Evolutionary conservation across 176 grass and related monocot genomes (phyloP).

Genomic region (Lolium multiflorum): DNA sequence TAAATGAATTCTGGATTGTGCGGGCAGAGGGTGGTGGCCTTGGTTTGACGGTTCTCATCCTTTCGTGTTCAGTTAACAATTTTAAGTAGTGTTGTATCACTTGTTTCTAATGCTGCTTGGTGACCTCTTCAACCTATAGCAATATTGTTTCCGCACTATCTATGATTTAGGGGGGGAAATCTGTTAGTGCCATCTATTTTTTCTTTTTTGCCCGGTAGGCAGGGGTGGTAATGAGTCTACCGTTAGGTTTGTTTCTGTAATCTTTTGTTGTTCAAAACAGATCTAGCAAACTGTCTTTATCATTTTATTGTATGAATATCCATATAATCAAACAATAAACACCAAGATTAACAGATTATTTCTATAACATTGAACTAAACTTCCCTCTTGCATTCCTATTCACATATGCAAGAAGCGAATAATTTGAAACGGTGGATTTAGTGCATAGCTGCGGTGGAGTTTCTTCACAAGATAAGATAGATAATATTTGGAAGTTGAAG

Average conservation of each 20-base stretch:
- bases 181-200: background rate
- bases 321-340: background rate
- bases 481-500: background rate
- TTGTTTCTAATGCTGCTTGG: background rate
- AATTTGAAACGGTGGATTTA: background rate
- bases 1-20: background rate
- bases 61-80: background rate
- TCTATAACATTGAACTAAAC: background rate
- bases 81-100: background rate
- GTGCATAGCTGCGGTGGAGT: background rate
- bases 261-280: background rate
- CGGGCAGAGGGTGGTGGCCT: background rate
- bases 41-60: background rate
- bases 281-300: background rate
- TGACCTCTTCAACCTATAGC: background rate
- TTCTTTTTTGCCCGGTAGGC: background rate
- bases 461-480: background rate
- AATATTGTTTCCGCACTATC: background rate
- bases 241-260: background rate
- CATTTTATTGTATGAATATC: background rate
- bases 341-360: background rate
- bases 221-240: background rate
- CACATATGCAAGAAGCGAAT: background rate
- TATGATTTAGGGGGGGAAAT: background rate
- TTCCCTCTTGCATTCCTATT: background rate